Evolutionary conservation across 345 rosid species (phyloP).

Genomic region (Eucalyptus regnans): DNA sequence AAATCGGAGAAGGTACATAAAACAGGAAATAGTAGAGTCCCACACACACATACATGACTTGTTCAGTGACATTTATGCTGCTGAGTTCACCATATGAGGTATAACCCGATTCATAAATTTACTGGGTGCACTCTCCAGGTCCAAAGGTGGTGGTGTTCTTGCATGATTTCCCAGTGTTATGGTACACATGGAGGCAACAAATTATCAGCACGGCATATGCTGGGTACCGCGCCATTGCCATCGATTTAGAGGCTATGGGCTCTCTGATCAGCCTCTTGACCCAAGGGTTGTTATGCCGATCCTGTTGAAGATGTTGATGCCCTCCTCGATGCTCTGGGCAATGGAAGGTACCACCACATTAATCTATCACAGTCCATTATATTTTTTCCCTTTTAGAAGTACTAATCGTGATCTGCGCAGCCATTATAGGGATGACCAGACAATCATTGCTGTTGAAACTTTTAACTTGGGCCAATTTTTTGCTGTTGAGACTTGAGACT

Average conservation of each 20-base stretch:
- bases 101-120: neutral
- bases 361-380: neutral
- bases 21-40: neutral
- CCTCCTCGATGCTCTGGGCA: conserved; percentile 13
- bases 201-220: conserved; percentile 17
- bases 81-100: neutral
- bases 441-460: neutral
- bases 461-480: neutral
- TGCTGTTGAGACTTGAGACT: neutral
- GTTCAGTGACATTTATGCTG: neutral
- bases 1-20: conserved; percentile 26
- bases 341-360: neutral
- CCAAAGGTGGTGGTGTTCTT: conserved; percentile 11
- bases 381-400: neutral
- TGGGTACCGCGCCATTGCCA: conserved; percentile 12
- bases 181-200: conserved; percentile 38
- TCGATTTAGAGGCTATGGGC: conserved; percentile 35
- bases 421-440: neutral
- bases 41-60: neutral
- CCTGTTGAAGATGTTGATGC: conserved; percentile 8
- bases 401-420: neutral
- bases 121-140: neutral
- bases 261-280: conserved; percentile 16
- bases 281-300: conserved; percentile 11
- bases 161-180: conserved; percentile 34